These are phyloP conservation scores for Ophiobolus disseminans DNA, from an alignment of 2,329 filamentous ascomycete species.

Conservation along the genomic window DNA sequence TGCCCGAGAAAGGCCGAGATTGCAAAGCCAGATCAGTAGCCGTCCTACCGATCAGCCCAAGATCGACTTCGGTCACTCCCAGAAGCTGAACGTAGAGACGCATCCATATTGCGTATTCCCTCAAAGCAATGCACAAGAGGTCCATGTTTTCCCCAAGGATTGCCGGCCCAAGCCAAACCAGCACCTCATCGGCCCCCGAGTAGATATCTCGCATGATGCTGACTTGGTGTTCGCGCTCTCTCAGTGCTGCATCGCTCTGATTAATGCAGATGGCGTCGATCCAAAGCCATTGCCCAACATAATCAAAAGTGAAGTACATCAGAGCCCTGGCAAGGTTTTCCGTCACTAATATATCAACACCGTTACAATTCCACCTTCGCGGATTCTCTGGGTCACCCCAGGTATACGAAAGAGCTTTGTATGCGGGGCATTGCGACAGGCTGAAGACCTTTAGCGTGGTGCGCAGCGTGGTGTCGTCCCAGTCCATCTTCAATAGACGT, in stretches of 20 bases:
- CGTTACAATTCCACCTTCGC: neutral
- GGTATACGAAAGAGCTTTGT: conserved; percentile 1
- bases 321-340: neutral
- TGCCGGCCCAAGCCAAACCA: conserved; percentile 1
- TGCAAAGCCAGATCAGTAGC: neutral
- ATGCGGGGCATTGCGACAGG: neutral
- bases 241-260: neutral
- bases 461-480: neutral
- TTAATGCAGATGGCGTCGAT: too few relatives aligned
- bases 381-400: neutral
- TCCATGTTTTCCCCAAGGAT: neutral
- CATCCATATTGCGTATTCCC: neutral
- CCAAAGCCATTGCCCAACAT: neutral
- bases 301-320: neutral
- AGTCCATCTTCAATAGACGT: neutral
- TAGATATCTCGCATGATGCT: conserved; percentile 4
- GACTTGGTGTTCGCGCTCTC: conserved; percentile 4
- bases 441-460: neutral
- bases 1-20: neutral
- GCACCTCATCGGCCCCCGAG: neutral
- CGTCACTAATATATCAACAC: neutral
- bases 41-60: neutral
- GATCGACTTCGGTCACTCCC: neutral
- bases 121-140: neutral
- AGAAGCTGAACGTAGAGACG: neutral